Evolutionary conservation across 1,284 basidiomycete genomes (phyloP).

Genomic region (Porogramme epimiltina): DNA sequence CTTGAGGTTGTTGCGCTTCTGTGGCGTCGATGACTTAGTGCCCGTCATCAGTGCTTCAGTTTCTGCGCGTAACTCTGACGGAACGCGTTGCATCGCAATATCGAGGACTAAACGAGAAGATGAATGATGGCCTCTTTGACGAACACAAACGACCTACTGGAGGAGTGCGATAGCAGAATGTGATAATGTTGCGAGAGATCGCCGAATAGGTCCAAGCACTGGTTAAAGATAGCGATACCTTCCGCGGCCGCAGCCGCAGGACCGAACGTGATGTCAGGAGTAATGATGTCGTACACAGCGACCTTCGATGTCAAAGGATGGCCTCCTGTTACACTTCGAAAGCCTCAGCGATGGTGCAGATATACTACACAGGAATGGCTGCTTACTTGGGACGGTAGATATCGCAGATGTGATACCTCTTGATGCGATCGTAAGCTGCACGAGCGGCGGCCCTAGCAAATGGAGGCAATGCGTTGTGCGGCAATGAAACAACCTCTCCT

Average conservation of each 20-base stretch:
- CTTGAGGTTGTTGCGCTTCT: slow-evolving; percentile 66
- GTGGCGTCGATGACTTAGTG: slow-evolving; percentile 61
- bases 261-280: slow-evolving; percentile 63
- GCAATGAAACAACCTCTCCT: slow-evolving; percentile 81
- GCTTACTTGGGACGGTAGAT: slow-evolving; percentile 68
- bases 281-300: slow-evolving; percentile 80
- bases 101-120: slow-evolving; percentile 56
- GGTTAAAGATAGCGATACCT: slow-evolving; percentile 64
- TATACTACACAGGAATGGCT: no score
- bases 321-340: slow-evolving; percentile 52
- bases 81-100: slow-evolving; percentile 59
- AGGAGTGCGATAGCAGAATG: slow-evolving; percentile 74
- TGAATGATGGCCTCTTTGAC: not conserved
- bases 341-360: no score
- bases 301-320: slow-evolving; percentile 73
- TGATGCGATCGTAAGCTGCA: slow-evolving; percentile 77
- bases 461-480: slow-evolving; percentile 76
- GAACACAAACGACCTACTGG: slow-evolving; percentile 46
- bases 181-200: slow-evolving; percentile 65
- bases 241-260: slow-evolving; percentile 70
- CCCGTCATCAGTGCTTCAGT: slow-evolving; percentile 66
- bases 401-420: slow-evolving; percentile 85
- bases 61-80: slow-evolving; percentile 50
- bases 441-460: slow-evolving; percentile 88
- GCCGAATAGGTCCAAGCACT: slow-evolving; percentile 71